phyloP scores from a whole-genome alignment of 768 basidiomycete genomes.

The Lactarius hengduanensis region DNA sequence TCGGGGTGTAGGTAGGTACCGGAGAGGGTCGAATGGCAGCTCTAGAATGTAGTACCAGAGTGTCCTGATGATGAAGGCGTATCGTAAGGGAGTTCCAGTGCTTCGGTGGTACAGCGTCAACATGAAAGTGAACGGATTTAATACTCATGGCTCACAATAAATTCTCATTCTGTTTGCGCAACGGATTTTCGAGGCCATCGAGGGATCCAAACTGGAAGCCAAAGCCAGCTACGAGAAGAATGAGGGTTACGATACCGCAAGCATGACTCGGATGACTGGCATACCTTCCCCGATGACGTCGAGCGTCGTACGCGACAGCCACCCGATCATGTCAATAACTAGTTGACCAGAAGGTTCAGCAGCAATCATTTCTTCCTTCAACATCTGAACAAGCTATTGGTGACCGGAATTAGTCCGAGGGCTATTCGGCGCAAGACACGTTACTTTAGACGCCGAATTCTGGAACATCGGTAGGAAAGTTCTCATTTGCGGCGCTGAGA shows the following conservation, averaged over 20 bases:
- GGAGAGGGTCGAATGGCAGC: slow-evolving; percentile 14
- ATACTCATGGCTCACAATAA: slow-evolving; percentile 29
- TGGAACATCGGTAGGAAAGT: slow-evolving; percentile 32
- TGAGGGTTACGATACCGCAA: not conserved
- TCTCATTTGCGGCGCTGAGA: slow-evolving; percentile 30
- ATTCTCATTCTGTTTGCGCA: slow-evolving; percentile 30
- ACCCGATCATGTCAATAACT: slow-evolving; percentile 25
- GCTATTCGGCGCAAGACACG: not conserved
- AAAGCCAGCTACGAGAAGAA: slow-evolving; percentile 28
- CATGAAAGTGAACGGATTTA: not conserved
- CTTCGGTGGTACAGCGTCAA: not conserved
- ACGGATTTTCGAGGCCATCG: slow-evolving; percentile 28
- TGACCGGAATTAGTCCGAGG: not conserved
- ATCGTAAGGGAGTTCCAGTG: slow-evolving; percentile 5
- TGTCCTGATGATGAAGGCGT: slow-evolving; percentile 16
- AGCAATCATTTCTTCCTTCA: slow-evolving; percentile 28
- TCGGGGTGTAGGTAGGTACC: slow-evolving; percentile 24
- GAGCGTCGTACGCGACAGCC: slow-evolving; percentile 32
- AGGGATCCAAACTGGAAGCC: slow-evolving; percentile 32
- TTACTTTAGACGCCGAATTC: slow-evolving; percentile 25
- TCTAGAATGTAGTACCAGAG: slow-evolving; percentile 26
- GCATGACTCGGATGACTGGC: not conserved
- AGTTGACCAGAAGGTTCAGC: slow-evolving; percentile 1
- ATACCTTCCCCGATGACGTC: slow-evolving; percentile 34
- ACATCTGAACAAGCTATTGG: slow-evolving; percentile 30